Evolutionary conservation across 2,329 filamentous ascomycete genomes (phyloP), one percentile per base, ranked within the genome.

Genomic region (Didymellaceae sp.): DNA sequence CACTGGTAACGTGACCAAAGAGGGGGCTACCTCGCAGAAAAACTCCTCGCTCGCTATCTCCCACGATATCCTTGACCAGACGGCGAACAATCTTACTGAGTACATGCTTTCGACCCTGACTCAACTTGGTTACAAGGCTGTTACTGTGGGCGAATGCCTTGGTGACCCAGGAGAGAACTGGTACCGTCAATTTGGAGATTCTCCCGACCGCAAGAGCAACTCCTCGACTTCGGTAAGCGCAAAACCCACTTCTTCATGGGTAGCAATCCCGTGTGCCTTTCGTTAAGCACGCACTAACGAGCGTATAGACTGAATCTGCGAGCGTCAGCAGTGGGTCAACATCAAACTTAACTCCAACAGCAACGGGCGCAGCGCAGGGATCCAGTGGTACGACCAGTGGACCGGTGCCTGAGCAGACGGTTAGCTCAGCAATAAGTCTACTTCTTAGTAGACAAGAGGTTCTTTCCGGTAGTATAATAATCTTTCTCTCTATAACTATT

Each of bases 1-100:
- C 35, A 47, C 34, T 14, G 39, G 44, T 1, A 52, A 45, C 30
- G 31, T 57, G 6, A 53, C 51, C 10, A 28, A 40, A 17, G 16
- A 17, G 11, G 21, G 20, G 10, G 38, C 38, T n/a, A 57, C 55
- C 21, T 31, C 56, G 6, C 30, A 46, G 17, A 53, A 30, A 40
- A 54, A 62, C 21, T 56, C 67, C 17, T 81, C 76, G 56, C 58
- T 86, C 40, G 75, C 79, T 5, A 79, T 85, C 56, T 82, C 66
- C 10, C 76, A 78, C 59, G 76, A 78, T 52, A 76, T 76, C 25
- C 70, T 77, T 45, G 45, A 71, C 25, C 67, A 75, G 61, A 78
- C 76, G 2, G 76, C 74, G 3, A 52, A 68, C 31, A 66, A 66
- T 34, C 64, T 78, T 32, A 74, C 75, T 2, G 63, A 62, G 24